Base-by-base conservation (phyloP, 805 yeast species). In the Kodamaea fukazawae region DNA sequence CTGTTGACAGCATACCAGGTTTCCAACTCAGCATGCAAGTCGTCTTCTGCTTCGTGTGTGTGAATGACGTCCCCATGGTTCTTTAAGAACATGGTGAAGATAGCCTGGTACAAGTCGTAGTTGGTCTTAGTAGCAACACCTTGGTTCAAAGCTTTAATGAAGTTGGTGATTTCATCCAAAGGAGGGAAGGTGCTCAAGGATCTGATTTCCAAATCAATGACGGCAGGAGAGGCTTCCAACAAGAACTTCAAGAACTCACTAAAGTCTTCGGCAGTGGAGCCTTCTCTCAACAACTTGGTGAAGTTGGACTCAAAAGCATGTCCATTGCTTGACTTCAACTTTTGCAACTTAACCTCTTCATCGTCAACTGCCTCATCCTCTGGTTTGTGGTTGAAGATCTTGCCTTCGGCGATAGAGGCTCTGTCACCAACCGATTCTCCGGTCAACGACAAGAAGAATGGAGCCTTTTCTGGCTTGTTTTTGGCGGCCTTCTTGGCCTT, bases 401-500 rank as follows among this genome's bases (percentile, higher is more conserved):
- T 63, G 2, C 58, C 57, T 48, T 74, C 79, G 4, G 73, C 75
- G 31, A 62, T 76, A 33, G 65, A 57, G 0, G 89, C 88, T 20
- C 78, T 75, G 54, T 83, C 87, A 42, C 89, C 90, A 39, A 81
- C 83, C n/a, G 70, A 70, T 38, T 73, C 78, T 22, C 88, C 87
- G 4, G 77, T 56, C 14, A 83, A 65, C 33, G 79, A 76, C 43
- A 93, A 67, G 70, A 95, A 95, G 61, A 95, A 93, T 11, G 83
- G 82, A 0, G 86, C 79, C 45, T 79, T 75, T 48, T 84, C 85
- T 1, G 96, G 87, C 48, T 81, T 86, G 5, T 29, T 34, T 68
- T 86, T 86, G 25, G 93, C 86, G 1, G 91, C 84, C 57, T 88
- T 96, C 37, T 70, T 80, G 15, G 99, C 97, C 62, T 87, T 91